Percentiles rank a stretch among this genome's conserved stretches.
These are phyloP conservation scores for Lentinula novae-zelandiae DNA, from an alignment of 1,284 basidiomycete genomes.

Conservation along the genomic window DNA sequence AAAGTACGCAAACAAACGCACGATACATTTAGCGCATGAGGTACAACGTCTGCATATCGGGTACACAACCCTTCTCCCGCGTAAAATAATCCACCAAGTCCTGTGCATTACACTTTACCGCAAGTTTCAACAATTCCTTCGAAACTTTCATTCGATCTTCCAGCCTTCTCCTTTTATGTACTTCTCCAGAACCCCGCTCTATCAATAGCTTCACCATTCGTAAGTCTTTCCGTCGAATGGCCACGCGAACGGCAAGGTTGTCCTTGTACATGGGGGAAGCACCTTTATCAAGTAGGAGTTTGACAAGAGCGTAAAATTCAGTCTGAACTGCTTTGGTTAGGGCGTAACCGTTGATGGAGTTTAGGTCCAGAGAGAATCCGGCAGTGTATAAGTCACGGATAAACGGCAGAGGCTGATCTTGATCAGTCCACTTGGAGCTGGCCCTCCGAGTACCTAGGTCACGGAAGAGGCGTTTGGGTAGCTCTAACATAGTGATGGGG, in stretches of 20 bases:
- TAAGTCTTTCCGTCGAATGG: slow-evolving; percentile 69
- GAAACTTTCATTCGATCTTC: slow-evolving; percentile 59
- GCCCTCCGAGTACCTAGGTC: slow-evolving; percentile 31
- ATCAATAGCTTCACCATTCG: slow-evolving; percentile 69
- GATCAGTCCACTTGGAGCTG: slow-evolving; percentile 31
- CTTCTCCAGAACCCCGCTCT: slow-evolving; percentile 34
- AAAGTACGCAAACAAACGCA: neutral
- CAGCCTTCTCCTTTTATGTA: slow-evolving; percentile 38
- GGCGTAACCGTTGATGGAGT: slow-evolving; percentile 74
- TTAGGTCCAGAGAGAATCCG: slow-evolving; percentile 40
- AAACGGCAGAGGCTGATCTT: slow-evolving; percentile 58
- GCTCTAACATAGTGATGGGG: slow-evolving; percentile 28
- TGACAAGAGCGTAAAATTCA: slow-evolving; percentile 58
- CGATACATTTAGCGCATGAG: slow-evolving; percentile 30
- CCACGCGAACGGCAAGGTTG: slow-evolving; percentile 66
- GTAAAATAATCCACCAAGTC: slow-evolving; percentile 75
- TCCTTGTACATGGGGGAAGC: slow-evolving; percentile 65
- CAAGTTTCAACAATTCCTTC: slow-evolving; percentile 56
- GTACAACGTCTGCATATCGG: slow-evolving; percentile 64
- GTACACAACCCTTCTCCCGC: slow-evolving; percentile 71
- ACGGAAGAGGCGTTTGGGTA: slow-evolving; percentile 65
- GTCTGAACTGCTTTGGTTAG: slow-evolving; percentile 73
- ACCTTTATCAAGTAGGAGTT: slow-evolving; percentile 65
- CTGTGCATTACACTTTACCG: slow-evolving; percentile 57
- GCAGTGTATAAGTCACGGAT: slow-evolving; percentile 49